Conservation (phyloP, 2,329 filamentous ascomycete species). For the Cyphellophora europaea region DNA sequence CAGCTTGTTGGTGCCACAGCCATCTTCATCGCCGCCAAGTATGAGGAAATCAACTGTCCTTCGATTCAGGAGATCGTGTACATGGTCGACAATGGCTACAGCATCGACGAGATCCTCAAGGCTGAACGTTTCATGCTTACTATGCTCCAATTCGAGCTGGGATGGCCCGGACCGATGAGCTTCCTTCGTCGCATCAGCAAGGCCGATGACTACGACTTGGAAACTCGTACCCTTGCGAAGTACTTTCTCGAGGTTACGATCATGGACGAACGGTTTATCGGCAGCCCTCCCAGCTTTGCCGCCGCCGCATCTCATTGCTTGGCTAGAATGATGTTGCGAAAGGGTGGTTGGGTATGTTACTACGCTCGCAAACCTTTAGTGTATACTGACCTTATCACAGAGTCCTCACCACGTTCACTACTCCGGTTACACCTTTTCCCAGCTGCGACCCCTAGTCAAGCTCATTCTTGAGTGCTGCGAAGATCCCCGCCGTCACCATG, state of each 20-base stretch:
- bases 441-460: slow-evolving; percentile 67
- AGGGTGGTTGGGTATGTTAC: slow-evolving; percentile 80
- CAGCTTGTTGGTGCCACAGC: slow-evolving; percentile 95
- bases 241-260: slow-evolving; percentile 95
- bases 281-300: slow-evolving; percentile 78
- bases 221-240: slow-evolving; percentile 90
- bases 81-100: slow-evolving; percentile 94
- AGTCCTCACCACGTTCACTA: slow-evolving; percentile 79
- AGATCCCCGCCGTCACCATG: slow-evolving; percentile 69
- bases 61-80: slow-evolving; percentile 93
- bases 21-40: slow-evolving; percentile 92
- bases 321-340: slow-evolving; percentile 76
- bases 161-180: slow-evolving; percentile 98
- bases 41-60: slow-evolving; percentile 97
- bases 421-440: slow-evolving; percentile 81
- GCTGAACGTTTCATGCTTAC: slow-evolving; percentile 97
- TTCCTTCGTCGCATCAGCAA: slow-evolving; percentile 96
- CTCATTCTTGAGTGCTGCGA: slow-evolving; percentile 85
- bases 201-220: slow-evolving; percentile 92
- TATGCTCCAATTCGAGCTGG: slow-evolving; percentile 91
- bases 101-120: slow-evolving; percentile 84
- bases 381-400: slow-evolving; percentile 36
- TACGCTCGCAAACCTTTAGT: slow-evolving; percentile 1
- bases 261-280: slow-evolving; percentile 97
- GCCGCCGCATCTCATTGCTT: slow-evolving; percentile 90